These are phyloP conservation scores for fission yeast (Schizosaccharomyces pombe) DNA, from an alignment of 805 yeast species.

Conservation along the genomic window ASM294v3 CU329670.1:2393001-2393500, in stretches of 20 bases:
- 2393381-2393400: background rate
- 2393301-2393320: background rate
- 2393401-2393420: background rate
- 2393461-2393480: background rate
- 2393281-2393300: no score
- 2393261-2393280: no score
- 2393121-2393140: no score
- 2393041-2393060: background rate
- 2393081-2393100: background rate
- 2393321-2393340: background rate
- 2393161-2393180: no score
- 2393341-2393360: background rate
- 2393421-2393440: constrained; percentile 4
- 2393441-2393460: constrained; percentile 3
- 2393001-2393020: background rate
- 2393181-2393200: no score
- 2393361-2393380: constrained; percentile 1
- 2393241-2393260: no score
- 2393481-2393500: background rate
- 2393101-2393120: background rate
- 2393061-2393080: background rate
- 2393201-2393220: no score
- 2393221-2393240: no score
- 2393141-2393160: no score
- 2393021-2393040: background rate